Evolutionary conservation across 1,139 yeast species (phyloP), one percentile per base, ranked within the genome.

Genomic region (Suhomyces bokatorum): DNA sequence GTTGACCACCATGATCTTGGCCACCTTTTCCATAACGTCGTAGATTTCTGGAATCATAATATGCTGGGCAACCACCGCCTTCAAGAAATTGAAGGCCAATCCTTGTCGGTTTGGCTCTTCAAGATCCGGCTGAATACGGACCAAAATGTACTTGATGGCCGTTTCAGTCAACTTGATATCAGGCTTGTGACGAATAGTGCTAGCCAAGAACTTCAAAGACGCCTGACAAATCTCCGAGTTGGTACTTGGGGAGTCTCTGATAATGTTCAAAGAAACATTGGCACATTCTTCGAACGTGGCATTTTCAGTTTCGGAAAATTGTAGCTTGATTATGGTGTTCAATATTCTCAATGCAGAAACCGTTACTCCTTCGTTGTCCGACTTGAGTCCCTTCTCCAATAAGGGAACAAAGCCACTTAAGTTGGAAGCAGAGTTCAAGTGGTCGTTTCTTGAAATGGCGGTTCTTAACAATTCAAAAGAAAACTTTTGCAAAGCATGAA

Each of bases 21-120:
- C 78, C 4, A 91, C 85, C 42, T 77, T 77, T 50, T 88, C 96
- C 85, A 93, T 85, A 5, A 87, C 78, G 55, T 91, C 98, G 59
- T 95, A 93, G 3, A 95, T 78, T 60, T 93, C 98, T 0, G 98
- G 93, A 32, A 91, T 70, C 77, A 86, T 73, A 14, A 87, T 71
- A 56, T 84, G 91, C 51, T 85, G 83, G 9, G 86, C 66, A 35
- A 91, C 75, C 26, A 91, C 76, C 0, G 97, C 80, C 53, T 84
- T 86, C 57, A 93, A 66, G 55, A 93, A 90, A 43, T 84, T 82
- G 63, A 91, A 89, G 0, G 97, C 96, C 42, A 88, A 73, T 34
- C 96, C 93, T 64, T 93, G 98, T 49, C 85, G 80, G 54, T 81
- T 85, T 3, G 97, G 96, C 56, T 93, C 97, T 58, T 88, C 95